Percentiles rank a stretch among this genome's conserved stretches.
These are phyloP conservation scores for Cadophora sp. DNA, from an alignment of 2,329 filamentous ascomycete species.

Conservation along the genomic window DNA sequence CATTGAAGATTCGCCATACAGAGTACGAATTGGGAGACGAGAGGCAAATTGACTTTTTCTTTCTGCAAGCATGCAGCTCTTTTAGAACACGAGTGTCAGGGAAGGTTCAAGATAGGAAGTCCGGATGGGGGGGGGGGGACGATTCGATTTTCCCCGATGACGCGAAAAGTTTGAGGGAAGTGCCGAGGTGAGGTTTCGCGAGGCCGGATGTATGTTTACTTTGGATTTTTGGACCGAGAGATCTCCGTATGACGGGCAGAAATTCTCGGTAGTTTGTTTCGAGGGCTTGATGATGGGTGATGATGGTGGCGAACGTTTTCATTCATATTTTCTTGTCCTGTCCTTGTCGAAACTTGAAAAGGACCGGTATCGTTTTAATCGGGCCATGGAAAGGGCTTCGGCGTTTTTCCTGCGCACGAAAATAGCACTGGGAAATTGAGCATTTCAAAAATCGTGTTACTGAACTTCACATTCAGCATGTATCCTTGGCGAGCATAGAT, in stretches of 20 bases:
- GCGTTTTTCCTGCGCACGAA: neutral
- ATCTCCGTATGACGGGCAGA: neutral
- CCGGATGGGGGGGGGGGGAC: too few species aligned
- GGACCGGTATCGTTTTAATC: neutral
- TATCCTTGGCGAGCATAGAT: neutral
- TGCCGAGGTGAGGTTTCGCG: neutral
- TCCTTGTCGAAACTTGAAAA: neutral
- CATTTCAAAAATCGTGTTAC: neutral
- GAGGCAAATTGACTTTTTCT: neutral
- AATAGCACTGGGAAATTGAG: neutral
- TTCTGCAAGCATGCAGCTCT: neutral
- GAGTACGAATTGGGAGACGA: neutral
- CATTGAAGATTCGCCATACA: neutral
- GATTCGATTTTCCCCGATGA: neutral
- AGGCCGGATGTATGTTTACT: neutral
- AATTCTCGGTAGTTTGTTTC: neutral
- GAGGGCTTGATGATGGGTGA: neutral
- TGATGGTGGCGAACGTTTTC: neutral
- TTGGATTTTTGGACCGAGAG: neutral
- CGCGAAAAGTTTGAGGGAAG: neutral
- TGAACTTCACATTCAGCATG: neutral
- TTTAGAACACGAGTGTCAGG: neutral
- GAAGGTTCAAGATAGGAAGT: neutral
- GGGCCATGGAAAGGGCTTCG: neutral
- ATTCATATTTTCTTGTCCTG: neutral